These are phyloP conservation scores for Boletus subluridellus DNA, from an alignment of 1,284 basidiomycete genomes.

Conservation along the genomic window DNA sequence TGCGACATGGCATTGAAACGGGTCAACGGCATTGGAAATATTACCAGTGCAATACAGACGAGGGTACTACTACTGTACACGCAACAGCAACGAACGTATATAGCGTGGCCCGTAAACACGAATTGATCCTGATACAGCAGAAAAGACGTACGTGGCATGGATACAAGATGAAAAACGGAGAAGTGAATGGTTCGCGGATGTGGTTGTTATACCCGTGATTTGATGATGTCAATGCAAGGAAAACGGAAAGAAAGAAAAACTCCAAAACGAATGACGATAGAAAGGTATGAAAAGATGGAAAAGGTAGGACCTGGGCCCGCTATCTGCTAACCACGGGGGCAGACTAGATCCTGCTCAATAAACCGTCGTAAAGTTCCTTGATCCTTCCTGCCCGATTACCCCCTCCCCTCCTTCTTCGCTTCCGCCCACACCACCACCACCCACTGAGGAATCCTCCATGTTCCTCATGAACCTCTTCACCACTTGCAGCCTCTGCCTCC, in stretches of 20 bases:
- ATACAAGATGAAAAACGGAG: conserved; percentile 16
- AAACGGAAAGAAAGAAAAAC: neutral
- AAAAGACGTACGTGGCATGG: conserved; percentile 6
- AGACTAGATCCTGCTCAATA: conserved; percentile 22
- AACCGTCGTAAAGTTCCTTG: conserved; percentile 49
- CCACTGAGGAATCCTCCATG: conserved; percentile 25
- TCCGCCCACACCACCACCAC: neutral
- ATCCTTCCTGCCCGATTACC: conserved; percentile 46
- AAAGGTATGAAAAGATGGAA: neutral
- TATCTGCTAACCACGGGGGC: neutral
- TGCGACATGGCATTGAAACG: neutral
- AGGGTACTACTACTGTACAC: conserved; percentile 13
- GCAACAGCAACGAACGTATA: conserved; percentile 3
- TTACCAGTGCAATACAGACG: conserved; percentile 4
- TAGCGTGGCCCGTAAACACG: neutral
- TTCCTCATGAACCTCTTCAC: conserved; percentile 62
- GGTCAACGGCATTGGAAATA: neutral
- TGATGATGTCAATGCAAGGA: conserved; percentile 11
- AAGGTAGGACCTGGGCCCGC: neutral
- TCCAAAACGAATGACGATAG: conserved; percentile 10
- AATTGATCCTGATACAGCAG: conserved; percentile 13
- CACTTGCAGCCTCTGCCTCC: conserved; percentile 75
- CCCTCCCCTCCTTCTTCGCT: conserved; percentile 34
- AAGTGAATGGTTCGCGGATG: conserved; percentile 9
- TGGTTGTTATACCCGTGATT: conserved; percentile 11